Evolutionary conservation across 1,139 yeast species (phyloP).

Genomic region (Sugiyamaella neomexicana): DNA sequence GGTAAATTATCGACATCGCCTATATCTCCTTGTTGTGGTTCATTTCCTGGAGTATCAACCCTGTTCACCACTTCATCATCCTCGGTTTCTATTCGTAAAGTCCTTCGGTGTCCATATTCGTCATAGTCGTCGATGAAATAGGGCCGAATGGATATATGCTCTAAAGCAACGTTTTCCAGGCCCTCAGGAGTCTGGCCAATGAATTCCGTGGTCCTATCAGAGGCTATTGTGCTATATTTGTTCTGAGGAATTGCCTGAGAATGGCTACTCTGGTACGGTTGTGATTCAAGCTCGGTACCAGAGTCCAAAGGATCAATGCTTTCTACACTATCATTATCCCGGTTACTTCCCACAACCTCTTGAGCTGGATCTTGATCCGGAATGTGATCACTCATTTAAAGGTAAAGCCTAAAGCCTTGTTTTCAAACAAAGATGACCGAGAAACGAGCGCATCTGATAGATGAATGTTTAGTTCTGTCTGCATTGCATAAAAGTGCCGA

Average conservation of each 20-base stretch:
- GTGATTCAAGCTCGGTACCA: neutral
- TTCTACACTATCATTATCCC: neutral
- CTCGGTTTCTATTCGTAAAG: neutral
- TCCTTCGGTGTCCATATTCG: conserved; percentile 6
- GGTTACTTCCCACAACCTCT: neutral
- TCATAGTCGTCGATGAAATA: conserved; percentile 5
- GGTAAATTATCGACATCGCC: neutral
- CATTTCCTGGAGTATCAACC: neutral
- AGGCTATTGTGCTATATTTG: neutral
- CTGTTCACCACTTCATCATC: neutral
- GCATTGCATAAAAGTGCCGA: conserved; percentile 1
- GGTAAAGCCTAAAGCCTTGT: too few relatives aligned
- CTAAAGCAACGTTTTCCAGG: conserved; percentile 6
- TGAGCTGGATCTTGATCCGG: neutral
- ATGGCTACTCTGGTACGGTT: neutral
- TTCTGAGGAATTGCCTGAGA: neutral
- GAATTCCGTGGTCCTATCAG: neutral
- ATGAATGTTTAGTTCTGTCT: neutral
- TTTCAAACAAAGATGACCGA: too few relatives aligned
- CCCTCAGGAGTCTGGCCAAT: neutral
- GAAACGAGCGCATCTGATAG: neutral
- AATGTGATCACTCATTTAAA: neutral
- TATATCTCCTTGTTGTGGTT: neutral
- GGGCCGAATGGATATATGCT: conserved; percentile 10
- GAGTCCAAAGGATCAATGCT: neutral